These are phyloP conservation scores for Lipomyces yarrowii DNA, from an alignment of 1,139 yeast genomes.

Conservation along the genomic window DNA sequence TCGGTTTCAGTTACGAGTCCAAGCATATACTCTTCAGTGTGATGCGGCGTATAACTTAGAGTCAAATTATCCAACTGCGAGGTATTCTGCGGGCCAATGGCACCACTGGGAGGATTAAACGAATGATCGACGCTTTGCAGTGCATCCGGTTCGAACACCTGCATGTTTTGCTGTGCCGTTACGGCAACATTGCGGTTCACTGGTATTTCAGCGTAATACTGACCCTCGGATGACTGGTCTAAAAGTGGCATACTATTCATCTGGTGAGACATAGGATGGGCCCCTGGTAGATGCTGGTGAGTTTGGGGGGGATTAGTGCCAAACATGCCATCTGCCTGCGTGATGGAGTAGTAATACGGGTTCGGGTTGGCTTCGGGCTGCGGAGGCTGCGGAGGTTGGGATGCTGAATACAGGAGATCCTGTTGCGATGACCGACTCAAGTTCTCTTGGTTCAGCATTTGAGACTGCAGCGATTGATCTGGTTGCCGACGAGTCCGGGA, in stretches of 20 bases:
- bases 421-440: background rate
- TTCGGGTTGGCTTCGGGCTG: background rate
- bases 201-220: background rate
- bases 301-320: background rate
- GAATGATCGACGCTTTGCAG: background rate
- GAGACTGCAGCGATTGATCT: background rate
- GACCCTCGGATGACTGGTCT: background rate
- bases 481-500: background rate
- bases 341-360: background rate
- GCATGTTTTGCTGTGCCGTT: background rate
- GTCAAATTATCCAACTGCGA: background rate
- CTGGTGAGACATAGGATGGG: background rate
- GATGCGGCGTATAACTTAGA: background rate
- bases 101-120: background rate
- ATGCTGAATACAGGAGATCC: background rate
- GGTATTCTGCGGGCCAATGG: background rate
- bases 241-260: background rate
- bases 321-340: background rate
- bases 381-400: background rate
- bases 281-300: background rate
- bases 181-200: background rate
- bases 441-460: background rate
- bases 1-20: background rate
- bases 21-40: background rate
- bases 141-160: background rate